Evolutionary conservation across 202 grass and related monocot species (phyloP), one percentile per base, ranked within the genome.

Genomic region (Bolboschoenoplectus hybrid): DNA sequence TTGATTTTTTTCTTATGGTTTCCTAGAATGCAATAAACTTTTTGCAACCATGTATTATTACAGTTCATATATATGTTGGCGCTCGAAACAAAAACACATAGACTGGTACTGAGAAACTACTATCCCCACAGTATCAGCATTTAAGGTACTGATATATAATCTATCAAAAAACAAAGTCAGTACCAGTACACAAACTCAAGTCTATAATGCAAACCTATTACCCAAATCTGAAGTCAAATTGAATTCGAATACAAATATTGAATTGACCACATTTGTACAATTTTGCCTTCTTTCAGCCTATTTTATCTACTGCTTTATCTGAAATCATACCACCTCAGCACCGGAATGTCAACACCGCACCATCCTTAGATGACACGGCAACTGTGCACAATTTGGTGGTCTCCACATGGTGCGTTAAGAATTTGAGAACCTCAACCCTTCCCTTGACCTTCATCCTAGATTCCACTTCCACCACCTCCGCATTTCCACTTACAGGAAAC

Each of bases 391-490:
- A 9, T 79, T 92, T 92, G 69, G 80, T 63, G 70, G 89, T 85
- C 91, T 91, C 87, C 9, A 97, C 89, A 83, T 93, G 91, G 91
- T 97, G 95, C 2, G 93, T 97, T 87, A 97, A 88, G 71, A 97
- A 88, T 74, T 84, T 64, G 53, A 97, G 80, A 50, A 97, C 91
- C 60, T 71, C 91, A 39, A 97, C 87, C 65, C 92, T 90, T 2
- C 92, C 95, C 84, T 91, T 94, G 26, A 95, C 83, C 40, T 84
- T 53, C 43, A 97, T 83, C 83, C 92, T 83, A 39, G 95, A 97
- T 44, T 91, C 92, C 76, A 97, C 88, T 86, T 95, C 91, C 81
- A 97, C 86, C 6, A 87, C 89, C 35, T 80, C 70, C 14, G 10
- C 41, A 7, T 64, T 81, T 84, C 87, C 88, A 10, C 38, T 84